A percentile compares a stretch with the other conserved stretches of the same genome.
phyloP scores from a whole-genome alignment of 805 yeast species.

The Metschnikowia shivogae region DNA sequence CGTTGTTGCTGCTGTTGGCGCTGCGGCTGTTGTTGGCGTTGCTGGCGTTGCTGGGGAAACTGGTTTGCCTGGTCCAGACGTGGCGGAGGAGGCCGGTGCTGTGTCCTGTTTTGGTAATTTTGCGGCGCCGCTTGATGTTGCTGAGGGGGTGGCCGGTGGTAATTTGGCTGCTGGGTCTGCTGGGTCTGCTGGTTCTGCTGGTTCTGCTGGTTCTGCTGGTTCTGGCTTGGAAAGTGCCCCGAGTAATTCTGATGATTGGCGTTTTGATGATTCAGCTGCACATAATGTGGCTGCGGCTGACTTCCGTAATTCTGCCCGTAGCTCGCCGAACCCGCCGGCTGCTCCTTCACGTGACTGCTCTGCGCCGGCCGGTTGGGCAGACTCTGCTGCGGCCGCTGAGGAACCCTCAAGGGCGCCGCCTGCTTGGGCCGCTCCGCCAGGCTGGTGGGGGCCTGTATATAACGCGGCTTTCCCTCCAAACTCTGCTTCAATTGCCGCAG shows the following conservation, averaged over 20 bases:
- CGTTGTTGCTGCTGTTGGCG: slow-evolving; percentile 1
- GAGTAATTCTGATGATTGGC: too few species aligned
- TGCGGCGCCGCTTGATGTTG: not conserved
- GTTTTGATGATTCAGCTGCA: not conserved
- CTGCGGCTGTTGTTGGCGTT: not conserved
- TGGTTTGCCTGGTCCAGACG: not conserved
- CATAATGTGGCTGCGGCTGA: not conserved
- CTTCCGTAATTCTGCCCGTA: not conserved
- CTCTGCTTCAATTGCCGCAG: slow-evolving; percentile 4
- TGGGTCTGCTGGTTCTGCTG: not conserved
- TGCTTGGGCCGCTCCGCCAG: not conserved
- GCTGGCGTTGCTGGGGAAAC: not conserved
- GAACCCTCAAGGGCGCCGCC: not conserved
- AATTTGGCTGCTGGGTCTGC: not conserved
- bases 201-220: not conserved
- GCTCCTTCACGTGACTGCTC: not conserved
- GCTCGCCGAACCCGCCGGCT: too few species aligned
- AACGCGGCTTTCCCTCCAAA: slow-evolving; percentile 24
- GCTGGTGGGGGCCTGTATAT: slow-evolving; percentile 29
- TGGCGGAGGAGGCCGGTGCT: not conserved
- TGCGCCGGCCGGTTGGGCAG: not conserved
- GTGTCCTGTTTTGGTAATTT: not conserved
- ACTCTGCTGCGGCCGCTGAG: not conserved
- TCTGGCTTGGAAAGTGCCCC: too few species aligned
- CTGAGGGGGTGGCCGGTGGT: not conserved